phyloP scores from a whole-genome alignment of 2,329 filamentous ascomycete species.

The Exophiala dermatitidis region DNA sequence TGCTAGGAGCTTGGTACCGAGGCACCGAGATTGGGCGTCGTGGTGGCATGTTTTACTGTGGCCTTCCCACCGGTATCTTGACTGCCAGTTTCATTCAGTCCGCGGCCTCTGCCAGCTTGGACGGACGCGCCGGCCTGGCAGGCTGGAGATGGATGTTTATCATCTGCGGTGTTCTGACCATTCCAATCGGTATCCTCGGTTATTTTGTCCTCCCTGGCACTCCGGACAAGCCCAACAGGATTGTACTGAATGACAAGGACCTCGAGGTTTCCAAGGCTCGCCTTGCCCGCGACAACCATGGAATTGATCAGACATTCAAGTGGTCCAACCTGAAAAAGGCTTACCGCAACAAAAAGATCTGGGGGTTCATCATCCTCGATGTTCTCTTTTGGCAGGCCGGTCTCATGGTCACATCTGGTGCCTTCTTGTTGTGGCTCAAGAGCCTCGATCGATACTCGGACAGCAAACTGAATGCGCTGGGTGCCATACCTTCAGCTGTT shows the following conservation, averaged over 20 bases:
- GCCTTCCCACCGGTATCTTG: conserved; percentile 38
- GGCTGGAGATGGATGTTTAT: conserved; percentile 50
- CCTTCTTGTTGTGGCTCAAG: conserved; percentile 39
- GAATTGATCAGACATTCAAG: conserved; percentile 34
- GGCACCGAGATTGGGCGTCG: conserved; percentile 33
- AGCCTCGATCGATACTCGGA: conserved; percentile 36
- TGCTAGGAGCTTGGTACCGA: conserved; percentile 25
- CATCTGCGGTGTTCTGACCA: conserved; percentile 50
- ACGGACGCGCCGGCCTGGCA: conserved; percentile 43
- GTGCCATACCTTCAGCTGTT: conserved; percentile 39
- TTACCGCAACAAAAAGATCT: conserved; percentile 36
- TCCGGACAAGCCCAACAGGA: conserved; percentile 38
- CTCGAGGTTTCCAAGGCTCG: conserved; percentile 21
- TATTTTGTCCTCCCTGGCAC: conserved; percentile 40
- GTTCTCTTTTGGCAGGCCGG: conserved; percentile 37
- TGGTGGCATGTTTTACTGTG: conserved; percentile 33
- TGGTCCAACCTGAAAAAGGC: conserved; percentile 35
- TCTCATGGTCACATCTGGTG: conserved; percentile 36
- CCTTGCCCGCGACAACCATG: conserved; percentile 34
- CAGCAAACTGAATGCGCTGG: conserved; percentile 41
- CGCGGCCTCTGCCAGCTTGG: conserved; percentile 47
- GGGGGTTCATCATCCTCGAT: conserved; percentile 39
- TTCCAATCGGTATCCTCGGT: conserved; percentile 37
- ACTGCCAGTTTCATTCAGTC: conserved; percentile 52
- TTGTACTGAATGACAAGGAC: conserved; percentile 35